Conservation (phyloP, 192 early-diverging fungal genomes). For the Coemansia sp. region DNA sequence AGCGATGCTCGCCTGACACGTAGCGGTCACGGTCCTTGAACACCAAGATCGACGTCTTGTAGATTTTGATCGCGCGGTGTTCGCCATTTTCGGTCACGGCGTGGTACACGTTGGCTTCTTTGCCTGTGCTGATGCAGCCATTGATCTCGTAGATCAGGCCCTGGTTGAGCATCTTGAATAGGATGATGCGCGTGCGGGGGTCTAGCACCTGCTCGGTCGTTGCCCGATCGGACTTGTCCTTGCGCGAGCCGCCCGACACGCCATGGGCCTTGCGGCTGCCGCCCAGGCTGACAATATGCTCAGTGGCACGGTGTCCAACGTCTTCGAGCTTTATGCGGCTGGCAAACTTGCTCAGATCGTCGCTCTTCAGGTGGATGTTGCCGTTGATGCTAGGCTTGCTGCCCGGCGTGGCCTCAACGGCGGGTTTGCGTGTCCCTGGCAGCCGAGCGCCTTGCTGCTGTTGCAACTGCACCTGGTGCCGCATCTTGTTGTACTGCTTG, state of each 20-base stretch:
- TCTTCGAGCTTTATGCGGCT: slow-evolving; percentile 67
- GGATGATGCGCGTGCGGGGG: slow-evolving; percentile 95
- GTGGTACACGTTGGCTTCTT: slow-evolving; percentile 99
- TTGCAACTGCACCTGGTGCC: slow-evolving; percentile 62
- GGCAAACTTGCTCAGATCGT: slow-evolving; percentile 63
- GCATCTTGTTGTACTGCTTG: slow-evolving; percentile 86
- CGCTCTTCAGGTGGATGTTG: slow-evolving; percentile 37
- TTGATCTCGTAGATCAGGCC: slow-evolving; percentile 91
- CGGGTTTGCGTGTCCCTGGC: not conserved
- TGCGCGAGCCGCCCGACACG: slow-evolving; percentile 37
- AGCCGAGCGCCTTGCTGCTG: slow-evolving; percentile 9
- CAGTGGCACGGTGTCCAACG: not conserved
- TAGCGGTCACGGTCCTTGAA: slow-evolving; percentile 99
- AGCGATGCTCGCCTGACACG: slow-evolving; percentile 92
- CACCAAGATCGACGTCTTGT: slow-evolving; percentile 96
- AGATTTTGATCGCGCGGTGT: slow-evolving; percentile 94
- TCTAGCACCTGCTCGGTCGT: slow-evolving; percentile 97
- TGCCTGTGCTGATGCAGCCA: slow-evolving; percentile 97
- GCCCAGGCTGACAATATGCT: not conserved
- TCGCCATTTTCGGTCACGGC: slow-evolving; percentile 78
- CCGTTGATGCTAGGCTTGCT: slow-evolving; percentile 27
- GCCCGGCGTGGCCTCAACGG: no score
- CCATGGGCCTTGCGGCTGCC: slow-evolving; percentile 50
- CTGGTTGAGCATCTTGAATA: slow-evolving; percentile 93
- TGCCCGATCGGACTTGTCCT: slow-evolving; percentile 93